A percentile compares a stretch with the other conserved stretches of the same genome.
These are phyloP conservation scores for Dendrocalamus sinicus DNA, from an alignment of 176 grass and related monocot species.

Conservation along the genomic window DNA sequence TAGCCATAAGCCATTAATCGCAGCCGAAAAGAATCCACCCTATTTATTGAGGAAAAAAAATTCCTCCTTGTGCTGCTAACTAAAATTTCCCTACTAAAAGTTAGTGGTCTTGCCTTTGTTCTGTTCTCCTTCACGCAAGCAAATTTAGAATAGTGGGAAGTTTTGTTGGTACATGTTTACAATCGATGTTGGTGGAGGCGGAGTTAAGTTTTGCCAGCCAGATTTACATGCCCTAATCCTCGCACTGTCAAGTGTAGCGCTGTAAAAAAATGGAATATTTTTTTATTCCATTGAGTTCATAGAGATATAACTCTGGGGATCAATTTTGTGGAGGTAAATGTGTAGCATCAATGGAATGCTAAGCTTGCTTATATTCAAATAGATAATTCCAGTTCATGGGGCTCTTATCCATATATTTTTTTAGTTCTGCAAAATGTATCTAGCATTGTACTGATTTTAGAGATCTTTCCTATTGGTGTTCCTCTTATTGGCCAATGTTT, in stretches of 20 bases:
- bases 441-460: constrained; percentile 10
- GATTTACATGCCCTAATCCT: constrained; percentile 4
- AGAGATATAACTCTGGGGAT: not conserved
- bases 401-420: not conserved
- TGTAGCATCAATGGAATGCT: constrained; percentile 1
- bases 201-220: not conserved
- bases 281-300: constrained; percentile 9
- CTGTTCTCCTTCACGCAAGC: not conserved
- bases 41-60: not conserved
- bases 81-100: constrained; percentile 4
- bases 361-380: not conserved
- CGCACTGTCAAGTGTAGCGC: not conserved
- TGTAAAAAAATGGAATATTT: not conserved
- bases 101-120: constrained; percentile 12
- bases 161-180: constrained; percentile 2
- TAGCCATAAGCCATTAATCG: too few species aligned
- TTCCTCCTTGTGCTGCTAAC: not conserved
- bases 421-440: not conserved
- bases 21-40: too few species aligned
- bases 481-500: not conserved
- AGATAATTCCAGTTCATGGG: not conserved
- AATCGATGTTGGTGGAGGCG: constrained; percentile 7
- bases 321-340: constrained; percentile 28
- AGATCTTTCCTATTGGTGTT: constrained; percentile 14
- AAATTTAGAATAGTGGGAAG: constrained; percentile 7